Base-by-base conservation (phyloP, 2,329 filamentous ascomycete genomes). In the Aureobasidium vineae region DNA sequence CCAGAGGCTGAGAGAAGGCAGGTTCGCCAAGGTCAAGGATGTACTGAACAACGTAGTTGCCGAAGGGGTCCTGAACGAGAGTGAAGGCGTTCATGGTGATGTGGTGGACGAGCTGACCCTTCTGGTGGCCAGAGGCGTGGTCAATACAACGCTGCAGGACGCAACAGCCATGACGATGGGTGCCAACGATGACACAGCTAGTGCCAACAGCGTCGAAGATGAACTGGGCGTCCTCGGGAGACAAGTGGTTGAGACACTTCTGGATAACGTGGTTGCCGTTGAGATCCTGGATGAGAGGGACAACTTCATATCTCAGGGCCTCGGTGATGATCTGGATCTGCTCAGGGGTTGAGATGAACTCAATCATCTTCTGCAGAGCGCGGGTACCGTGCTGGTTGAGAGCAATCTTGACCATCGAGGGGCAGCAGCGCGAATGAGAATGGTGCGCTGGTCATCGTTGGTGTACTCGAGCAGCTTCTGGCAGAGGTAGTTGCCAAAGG, bases 241-340 rank as follows among this genome's bases (percentile, higher is more conserved):
- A 89, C 45, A 99, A 88, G 77, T 96, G 96, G 81, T 98, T 99
- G 64, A 99, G 85, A 74, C 95, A 99, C 81, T 99, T 99, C 80
- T 99, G 95, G 70, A 99, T 97, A 73, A 99, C 95, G 74, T 99
- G 95, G 74, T 99, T 99, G 77, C 95, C 95, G 75, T 99, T 99
- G 63, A 99, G 84, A 73, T 99, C 95, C 77, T 99, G 92, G 69
- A 99, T 97, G 65, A 99, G 85, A 72, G 95, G 90, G 23, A 99
- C 95, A 57, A 99, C 95, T 68, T 91, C 88, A 75, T 88, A 85
- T 70, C 88, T 86, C 60, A 99, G 85, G 16, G 95, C 91, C 65
- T 90, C 84, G 70, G 96, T 96, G 76, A 99, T 95, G 71, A 91
- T 89, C 72, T 90, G 84, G 60, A 94, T 90, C 77, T 99, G 95